Base-by-base conservation (phyloP, 2,329 filamentous ascomycete species). In the Diaporthe citrichinensis region DNA sequence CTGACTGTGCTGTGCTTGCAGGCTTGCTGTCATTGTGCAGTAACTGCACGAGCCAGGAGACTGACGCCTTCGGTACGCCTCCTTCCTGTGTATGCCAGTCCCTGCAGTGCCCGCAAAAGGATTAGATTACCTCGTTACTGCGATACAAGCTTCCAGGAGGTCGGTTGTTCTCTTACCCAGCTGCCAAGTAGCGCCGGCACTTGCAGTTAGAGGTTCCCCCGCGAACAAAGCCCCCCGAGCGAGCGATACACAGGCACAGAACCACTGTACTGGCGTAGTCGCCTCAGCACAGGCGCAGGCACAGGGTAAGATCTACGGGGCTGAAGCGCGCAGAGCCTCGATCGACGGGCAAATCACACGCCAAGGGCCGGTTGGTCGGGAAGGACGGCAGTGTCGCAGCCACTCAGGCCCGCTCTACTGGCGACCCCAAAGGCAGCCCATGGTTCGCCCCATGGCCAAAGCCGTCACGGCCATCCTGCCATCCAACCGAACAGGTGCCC, bases 241-340 rank as follows among this genome's bases (percentile, higher is more conserved):
- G 28, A 36, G 12, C 46, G 25, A 51, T 15, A 68, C 46, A 39
- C 65, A 51, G 31, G 31, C 62, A 53, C 28, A 62, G 39, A 15
- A 44, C n/a, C 25, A 44, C 39, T 44, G 59, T 31, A 23, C 34
- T 23, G 34, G 31, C 49, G 25, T 28, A 41, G 65, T 68, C 15
- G 46, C 46, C 65, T 53, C 23, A 68, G 23, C 46, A 28, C 28
- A n/a, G 23, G 28, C 28, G 28, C 49, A 34, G 28, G 44, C 31
- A 68, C 65, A 69, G 65, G 65, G 65, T 41, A 41, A 34, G 65
- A 69, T 55, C 65, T 41, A 25, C 65, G 65, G 65, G 65, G 65
- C 65, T 69, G 34, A 69, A 69, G 49, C 65, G 65, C 65, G 65
- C 65, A 69, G 65, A 69, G 65, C 65, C 65, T 69, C 65, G 65